Evolutionary conservation across 2,329 filamentous ascomycete species (phyloP).

Genomic region (Paraphoma sp.): DNA sequence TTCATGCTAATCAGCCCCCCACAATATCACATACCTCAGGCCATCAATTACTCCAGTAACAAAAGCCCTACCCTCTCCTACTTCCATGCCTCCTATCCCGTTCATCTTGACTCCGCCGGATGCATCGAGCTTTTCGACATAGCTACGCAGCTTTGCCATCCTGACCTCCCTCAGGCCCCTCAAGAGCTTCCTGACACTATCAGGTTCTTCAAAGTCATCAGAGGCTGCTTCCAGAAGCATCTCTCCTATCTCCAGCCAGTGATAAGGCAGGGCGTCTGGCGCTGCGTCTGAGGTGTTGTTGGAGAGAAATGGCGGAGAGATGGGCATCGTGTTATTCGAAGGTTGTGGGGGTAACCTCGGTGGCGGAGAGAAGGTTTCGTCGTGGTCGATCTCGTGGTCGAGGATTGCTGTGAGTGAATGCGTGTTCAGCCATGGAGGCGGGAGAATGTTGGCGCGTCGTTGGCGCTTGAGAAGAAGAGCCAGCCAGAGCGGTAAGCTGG

Average conservation of each 20-base stretch:
- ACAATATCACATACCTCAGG: conserved; percentile 58
- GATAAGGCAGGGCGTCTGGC: conserved; percentile 80
- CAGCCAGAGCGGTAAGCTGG: conserved; percentile 87
- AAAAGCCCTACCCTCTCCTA: conserved; percentile 85
- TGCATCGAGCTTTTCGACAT: conserved; percentile 73
- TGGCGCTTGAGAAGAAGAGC: conserved; percentile 94
- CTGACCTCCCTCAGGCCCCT: conserved; percentile 86
- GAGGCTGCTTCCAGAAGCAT: conserved; percentile 83
- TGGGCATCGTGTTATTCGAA: conserved; percentile 46
- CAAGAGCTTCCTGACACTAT: conserved; percentile 76
- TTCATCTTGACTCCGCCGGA: conserved; percentile 75
- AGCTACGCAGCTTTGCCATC: conserved; percentile 84
- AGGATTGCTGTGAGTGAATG: conserved; percentile 79
- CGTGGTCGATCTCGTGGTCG: conserved; percentile 76
- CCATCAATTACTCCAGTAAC: conserved; percentile 87
- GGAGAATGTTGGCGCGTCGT: conserved; percentile 87
- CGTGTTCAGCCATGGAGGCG: conserved; percentile 86
- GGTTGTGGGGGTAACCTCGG: conserved; percentile 71
- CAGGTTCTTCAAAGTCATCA: conserved; percentile 79
- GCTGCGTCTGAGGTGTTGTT: conserved; percentile 75
- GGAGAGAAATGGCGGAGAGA: conserved; percentile 75
- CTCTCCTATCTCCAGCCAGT: conserved; percentile 93
- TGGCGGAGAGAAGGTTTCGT: conserved; percentile 76
- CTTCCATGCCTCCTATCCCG: conserved; percentile 91
- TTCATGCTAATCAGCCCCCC: too few species aligned